These are phyloP conservation scores for Leishmania braziliensis DNA, from an alignment of 208 protist genomes.

Conservation along the genomic window DNA sequence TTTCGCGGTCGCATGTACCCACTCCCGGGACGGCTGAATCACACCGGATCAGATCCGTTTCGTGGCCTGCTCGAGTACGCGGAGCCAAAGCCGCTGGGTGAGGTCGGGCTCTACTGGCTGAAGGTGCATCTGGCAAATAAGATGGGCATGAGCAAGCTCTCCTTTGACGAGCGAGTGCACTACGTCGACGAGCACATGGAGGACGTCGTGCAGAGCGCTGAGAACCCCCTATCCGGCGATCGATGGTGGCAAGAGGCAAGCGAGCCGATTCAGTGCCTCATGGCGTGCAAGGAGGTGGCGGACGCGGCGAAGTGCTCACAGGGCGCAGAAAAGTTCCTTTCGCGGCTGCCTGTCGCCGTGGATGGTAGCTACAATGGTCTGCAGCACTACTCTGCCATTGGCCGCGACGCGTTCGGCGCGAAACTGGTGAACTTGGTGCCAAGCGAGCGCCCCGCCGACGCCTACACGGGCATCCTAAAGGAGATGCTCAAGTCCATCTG, in stretches of 20 bases:
- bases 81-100: slow-evolving; percentile 93
- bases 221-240: slow-evolving; percentile 78
- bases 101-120: slow-evolving; percentile 95
- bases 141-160: slow-evolving; percentile 96
- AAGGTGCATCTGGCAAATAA: slow-evolving; percentile 99
- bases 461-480: slow-evolving; percentile 96
- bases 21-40: slow-evolving; percentile 97
- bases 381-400: slow-evolving; percentile 99
- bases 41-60: slow-evolving; percentile 95
- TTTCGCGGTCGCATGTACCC: slow-evolving; percentile 99
- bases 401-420: slow-evolving; percentile 96
- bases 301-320: slow-evolving; percentile 91
- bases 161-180: slow-evolving; percentile 94
- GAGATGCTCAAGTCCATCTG: slow-evolving; percentile 91
- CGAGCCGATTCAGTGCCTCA: slow-evolving; percentile 96
- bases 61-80: slow-evolving; percentile 96
- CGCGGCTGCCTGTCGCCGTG: slow-evolving; percentile 95
- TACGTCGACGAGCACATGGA: slow-evolving; percentile 95
- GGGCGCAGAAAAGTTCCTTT: slow-evolving; percentile 88
- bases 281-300: slow-evolving; percentile 94
- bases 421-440: slow-evolving; percentile 96
- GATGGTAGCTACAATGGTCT: slow-evolving; percentile 98
- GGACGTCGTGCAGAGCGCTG: slow-evolving; percentile 87
- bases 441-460: slow-evolving; percentile 93
- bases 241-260: slow-evolving; percentile 96